Evolutionary conservation across 73 alveolate species (phyloP).

Genomic region (Paramecium primaurelia): DNA sequence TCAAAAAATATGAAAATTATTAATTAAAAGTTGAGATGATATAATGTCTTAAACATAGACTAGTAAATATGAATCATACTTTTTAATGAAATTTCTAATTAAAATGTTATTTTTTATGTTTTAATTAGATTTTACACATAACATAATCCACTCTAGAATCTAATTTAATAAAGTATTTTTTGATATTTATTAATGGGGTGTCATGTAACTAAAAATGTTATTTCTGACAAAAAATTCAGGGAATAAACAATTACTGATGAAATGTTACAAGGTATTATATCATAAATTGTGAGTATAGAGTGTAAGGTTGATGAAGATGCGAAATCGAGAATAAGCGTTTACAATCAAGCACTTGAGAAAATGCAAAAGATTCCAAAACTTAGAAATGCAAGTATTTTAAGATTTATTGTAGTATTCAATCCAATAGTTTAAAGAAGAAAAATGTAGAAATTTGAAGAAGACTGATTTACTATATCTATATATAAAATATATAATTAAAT

Average conservation of each 20-base stretch:
- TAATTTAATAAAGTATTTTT: background rate
- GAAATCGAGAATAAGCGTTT: background rate
- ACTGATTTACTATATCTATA: background rate
- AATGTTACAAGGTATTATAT: background rate
- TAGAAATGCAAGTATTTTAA: background rate
- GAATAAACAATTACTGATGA: background rate
- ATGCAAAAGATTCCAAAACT: background rate
- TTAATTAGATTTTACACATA: background rate
- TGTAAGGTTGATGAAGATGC: background rate
- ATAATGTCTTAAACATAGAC: background rate
- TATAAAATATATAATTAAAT: background rate
- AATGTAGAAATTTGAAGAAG: background rate
- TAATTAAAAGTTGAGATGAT: background rate
- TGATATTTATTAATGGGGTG: background rate
- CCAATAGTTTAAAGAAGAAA: conserved; percentile 3
- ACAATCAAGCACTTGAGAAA: background rate
- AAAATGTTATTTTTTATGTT: background rate
- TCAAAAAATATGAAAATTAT: background rate
- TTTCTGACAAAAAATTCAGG: background rate
- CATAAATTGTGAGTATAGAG: background rate
- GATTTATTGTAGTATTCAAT: background rate
- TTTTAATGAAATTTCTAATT: background rate
- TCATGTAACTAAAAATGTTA: background rate
- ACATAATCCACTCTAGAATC: background rate
- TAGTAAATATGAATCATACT: background rate